These are phyloP conservation scores for Colletotrichum euphorbiae DNA, from an alignment of 2,329 filamentous ascomycete genomes.

Conservation along the genomic window DNA sequence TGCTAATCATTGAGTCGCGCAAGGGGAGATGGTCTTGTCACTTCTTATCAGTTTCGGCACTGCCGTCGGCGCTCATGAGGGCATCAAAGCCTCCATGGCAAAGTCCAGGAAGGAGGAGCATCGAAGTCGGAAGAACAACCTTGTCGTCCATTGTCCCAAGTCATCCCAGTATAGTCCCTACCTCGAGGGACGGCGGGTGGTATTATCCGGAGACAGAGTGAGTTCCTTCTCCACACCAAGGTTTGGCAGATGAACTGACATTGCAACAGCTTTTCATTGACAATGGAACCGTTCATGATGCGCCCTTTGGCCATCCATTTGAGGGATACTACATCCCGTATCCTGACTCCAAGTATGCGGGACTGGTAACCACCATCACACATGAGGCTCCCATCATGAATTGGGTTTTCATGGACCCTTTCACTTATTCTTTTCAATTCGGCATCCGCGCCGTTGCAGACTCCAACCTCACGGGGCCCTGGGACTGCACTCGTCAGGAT, in stretches of 20 bases:
- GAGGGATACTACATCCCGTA: slow-evolving; percentile 69
- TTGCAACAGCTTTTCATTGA: slow-evolving; percentile 59
- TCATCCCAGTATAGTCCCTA: slow-evolving; percentile 56
- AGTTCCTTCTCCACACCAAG: neutral
- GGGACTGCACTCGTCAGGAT: slow-evolving; percentile 65
- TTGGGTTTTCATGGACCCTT: slow-evolving; percentile 61
- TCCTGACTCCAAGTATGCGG: slow-evolving; percentile 60
- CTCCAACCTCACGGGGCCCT: slow-evolving; percentile 58
- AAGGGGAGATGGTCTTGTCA: slow-evolving; percentile 43
- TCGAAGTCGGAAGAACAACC: slow-evolving; percentile 60
- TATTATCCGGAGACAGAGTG: slow-evolving; percentile 58
- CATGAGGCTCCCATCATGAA: slow-evolving; percentile 62
- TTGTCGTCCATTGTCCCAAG: slow-evolving; percentile 59
- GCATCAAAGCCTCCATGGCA: slow-evolving; percentile 59
- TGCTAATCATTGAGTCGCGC: neutral
- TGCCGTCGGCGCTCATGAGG: slow-evolving; percentile 59
- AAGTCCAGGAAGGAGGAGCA: slow-evolving; percentile 60
- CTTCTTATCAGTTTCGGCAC: slow-evolving; percentile 56
- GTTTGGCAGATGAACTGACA: slow-evolving; percentile 8
- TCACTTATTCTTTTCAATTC: slow-evolving; percentile 60
- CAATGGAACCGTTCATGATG: slow-evolving; percentile 48
- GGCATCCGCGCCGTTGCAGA: slow-evolving; percentile 57
- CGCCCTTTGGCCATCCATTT: slow-evolving; percentile 61
- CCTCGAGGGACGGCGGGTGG: slow-evolving; percentile 58
- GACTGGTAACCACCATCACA: slow-evolving; percentile 61